phyloP scores from a whole-genome alignment of 2,329 filamentous ascomycete species.

The Ascochyta koolunga region DNA sequence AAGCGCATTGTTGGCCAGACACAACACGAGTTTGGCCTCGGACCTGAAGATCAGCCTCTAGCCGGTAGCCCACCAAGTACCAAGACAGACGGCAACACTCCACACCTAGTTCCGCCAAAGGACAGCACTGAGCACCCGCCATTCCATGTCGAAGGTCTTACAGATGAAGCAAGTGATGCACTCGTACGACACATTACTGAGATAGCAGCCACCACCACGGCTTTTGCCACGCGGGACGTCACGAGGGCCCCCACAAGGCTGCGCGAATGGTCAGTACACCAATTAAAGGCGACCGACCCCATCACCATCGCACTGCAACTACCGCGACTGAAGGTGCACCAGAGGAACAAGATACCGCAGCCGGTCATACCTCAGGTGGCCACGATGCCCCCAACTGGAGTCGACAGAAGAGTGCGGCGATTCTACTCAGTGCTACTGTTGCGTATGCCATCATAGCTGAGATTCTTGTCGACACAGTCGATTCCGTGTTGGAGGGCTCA shows the following conservation, averaged over 20 bases:
- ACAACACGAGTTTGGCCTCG: conserved; percentile 78
- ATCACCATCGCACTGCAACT: conserved; percentile 47
- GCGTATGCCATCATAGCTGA: conserved; percentile 97
- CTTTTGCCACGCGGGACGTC: conserved; percentile 82
- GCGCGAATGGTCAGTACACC: conserved; percentile 50
- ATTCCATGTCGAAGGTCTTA: conserved; percentile 68
- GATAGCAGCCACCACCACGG: conserved; percentile 88
- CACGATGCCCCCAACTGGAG: conserved; percentile 99
- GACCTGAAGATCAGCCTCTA: conserved; percentile 58
- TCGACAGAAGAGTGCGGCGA: conserved; percentile 84
- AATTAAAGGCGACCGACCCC: conserved; percentile 45
- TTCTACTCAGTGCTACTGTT: conserved; percentile 85
- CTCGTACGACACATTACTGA: conserved; percentile 89
- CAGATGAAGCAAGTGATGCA: conserved; percentile 79
- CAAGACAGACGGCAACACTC: conserved; percentile 37
- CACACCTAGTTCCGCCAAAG: conserved; percentile 46
- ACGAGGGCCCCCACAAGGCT: conserved; percentile 60
- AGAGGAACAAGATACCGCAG: conserved; percentile 49
- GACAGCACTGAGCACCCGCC: conserved; percentile 50
- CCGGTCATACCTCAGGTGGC: conserved; percentile 60
- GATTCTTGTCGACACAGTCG: conserved; percentile 94
- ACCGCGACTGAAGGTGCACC: conserved; percentile 61
- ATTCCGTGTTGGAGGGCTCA: conserved; percentile 89
- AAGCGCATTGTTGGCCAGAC: conserved; percentile 93
- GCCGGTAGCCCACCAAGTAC: conserved; percentile 40